Percentiles rank a stretch among this genome's conserved stretches.
Conservation (phyloP, 2,329 filamentous ascomycete genomes). For the Fusarium mangiferae region DNA sequence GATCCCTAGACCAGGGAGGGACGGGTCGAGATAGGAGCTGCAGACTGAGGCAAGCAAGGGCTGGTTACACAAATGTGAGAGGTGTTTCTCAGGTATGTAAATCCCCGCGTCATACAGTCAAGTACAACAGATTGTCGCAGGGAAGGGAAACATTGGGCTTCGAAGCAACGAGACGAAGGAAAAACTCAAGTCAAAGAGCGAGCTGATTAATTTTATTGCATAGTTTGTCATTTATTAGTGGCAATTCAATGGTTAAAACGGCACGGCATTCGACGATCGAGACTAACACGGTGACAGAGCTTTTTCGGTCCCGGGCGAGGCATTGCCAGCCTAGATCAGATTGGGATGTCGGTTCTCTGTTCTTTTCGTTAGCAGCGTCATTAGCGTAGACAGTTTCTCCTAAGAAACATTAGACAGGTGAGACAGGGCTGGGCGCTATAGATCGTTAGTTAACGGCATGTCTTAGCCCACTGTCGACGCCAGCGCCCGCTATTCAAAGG, state of each 20-base stretch:
- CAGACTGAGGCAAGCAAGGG: neutral
- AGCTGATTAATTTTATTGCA: constrained; percentile 26
- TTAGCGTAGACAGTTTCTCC: neutral
- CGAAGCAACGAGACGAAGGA: neutral
- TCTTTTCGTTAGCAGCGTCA: neutral
- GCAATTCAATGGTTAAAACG: constrained; percentile 21
- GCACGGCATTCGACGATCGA: neutral
- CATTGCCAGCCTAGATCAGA: constrained; percentile 15
- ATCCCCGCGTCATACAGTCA: neutral
- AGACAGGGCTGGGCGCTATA: constrained; percentile 19
- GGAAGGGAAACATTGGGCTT: neutral
- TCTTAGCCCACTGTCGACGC: neutral
- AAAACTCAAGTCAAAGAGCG: constrained; percentile 10
- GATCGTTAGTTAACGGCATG: neutral
- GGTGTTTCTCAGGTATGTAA: constrained; percentile 2
- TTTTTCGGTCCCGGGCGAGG: constrained; percentile 2
- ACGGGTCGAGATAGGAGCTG: neutral
- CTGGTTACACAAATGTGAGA: constrained; percentile 9
- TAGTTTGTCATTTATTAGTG: constrained; percentile 7
- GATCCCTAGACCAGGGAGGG: constrained; percentile 7
- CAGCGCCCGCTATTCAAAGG: neutral
- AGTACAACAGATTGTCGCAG: neutral
- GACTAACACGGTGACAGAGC: constrained; percentile 1
- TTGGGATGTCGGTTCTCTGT: neutral
- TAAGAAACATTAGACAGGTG: neutral